These are phyloP conservation scores for Nicotiana knightiana DNA, from an alignment of 257 asterid species.

Conservation along the genomic window DNA sequence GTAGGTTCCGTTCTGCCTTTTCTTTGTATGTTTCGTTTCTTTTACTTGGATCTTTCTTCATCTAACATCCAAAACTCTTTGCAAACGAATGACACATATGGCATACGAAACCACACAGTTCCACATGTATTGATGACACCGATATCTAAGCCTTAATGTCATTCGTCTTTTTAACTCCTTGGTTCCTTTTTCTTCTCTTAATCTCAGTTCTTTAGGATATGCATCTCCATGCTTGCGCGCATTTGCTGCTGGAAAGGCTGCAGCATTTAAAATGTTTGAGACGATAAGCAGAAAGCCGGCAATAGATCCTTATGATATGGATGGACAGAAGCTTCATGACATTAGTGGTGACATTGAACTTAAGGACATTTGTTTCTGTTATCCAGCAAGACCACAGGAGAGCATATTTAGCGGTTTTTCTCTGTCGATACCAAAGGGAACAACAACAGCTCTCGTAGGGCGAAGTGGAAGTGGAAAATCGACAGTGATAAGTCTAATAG, in stretches of 20 bases:
- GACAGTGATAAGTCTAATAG: constrained; percentile 33
- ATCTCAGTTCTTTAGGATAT: constrained; percentile 65
- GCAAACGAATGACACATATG: not conserved
- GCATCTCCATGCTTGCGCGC: constrained; percentile 73
- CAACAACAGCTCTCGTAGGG: constrained; percentile 61
- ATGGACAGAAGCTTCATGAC: constrained; percentile 48
- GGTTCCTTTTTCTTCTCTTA: not conserved
- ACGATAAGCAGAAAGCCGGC: constrained; percentile 52
- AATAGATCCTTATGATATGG: constrained; percentile 54
- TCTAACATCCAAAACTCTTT: not conserved
- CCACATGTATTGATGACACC: not conserved
- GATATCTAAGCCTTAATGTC: not conserved
- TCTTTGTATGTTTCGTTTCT: not conserved
- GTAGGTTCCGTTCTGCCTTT: constrained; percentile 33
- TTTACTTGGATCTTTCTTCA: not conserved
- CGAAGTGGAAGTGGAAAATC: constrained; percentile 64
- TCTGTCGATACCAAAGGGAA: constrained; percentile 46
- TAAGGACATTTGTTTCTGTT: constrained; percentile 46
- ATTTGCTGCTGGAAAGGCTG: constrained; percentile 72
- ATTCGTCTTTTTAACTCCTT: not conserved
- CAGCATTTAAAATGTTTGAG: constrained; percentile 81
- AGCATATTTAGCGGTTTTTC: constrained; percentile 61
- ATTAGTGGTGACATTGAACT: constrained; percentile 62
- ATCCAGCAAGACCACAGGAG: constrained; percentile 77
- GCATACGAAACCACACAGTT: not conserved